Base-by-base conservation (phyloP, 164 flowering plant species). In the Aristolochia contorta region DNA sequence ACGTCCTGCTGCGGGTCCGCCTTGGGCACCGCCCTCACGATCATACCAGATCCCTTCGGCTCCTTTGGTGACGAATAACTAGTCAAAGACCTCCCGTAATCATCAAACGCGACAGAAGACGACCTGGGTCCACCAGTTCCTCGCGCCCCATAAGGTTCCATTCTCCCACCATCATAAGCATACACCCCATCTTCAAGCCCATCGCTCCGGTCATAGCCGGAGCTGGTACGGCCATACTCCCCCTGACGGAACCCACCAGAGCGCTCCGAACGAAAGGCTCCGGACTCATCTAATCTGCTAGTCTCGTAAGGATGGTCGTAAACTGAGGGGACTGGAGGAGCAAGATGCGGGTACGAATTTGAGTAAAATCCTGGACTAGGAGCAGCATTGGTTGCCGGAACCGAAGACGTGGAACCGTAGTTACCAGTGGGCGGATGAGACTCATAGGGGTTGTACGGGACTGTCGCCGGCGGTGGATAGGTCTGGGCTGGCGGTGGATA, bases 81-180 rank as follows among this genome's bases (percentile, higher is more conserved):
- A 49, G 69, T 60, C 1, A 53, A 22, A 3, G 96, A 63, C 75
- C 98, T 81, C 56, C 98, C 97, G 65, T 84, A 93, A 77, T 93
- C 98, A 78, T 93, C 98, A 61, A 93, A 92, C 45, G 51, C 49
- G 2, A 82, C 57, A 78, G 74, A 76, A 0, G 92, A 84, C 1
- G 87, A 88, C 14, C 73, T 72, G 18, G 54, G 15, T 18, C 58
- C 54, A n/a, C 63, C 57, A 0, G 96, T 89, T 12, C 95, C 98
- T n/a, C 91, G 75, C 22, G 96, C 86, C 24, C 98, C 95, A 60
- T 87, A 93, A 0, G 96, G 96, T 82, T 87, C 96, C 20, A 49
- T 75, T 71, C 78, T 82, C 5, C 81, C 81, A 13, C 95, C 95
- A 54, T 77, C 63, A 65, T 91, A 91, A 16, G 90, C 84, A 74